Percentiles rank a stretch among this genome's conserved stretches.
Evolutionary conservation across 345 rosid genomes (phyloP).

Genomic region (Citrus cavaleriei): DNA sequence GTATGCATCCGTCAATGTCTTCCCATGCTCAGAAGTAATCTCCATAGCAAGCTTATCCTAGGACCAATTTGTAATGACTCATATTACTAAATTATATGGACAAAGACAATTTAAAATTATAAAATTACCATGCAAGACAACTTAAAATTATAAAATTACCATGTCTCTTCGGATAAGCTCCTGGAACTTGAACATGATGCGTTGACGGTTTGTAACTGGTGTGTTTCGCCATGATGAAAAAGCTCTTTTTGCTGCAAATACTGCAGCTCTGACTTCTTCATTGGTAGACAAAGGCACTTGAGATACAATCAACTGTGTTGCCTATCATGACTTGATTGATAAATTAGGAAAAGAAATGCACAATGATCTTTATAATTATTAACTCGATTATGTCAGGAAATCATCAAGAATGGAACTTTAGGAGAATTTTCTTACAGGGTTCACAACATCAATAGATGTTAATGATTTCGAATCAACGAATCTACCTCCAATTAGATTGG

Average conservation of each 20-base stretch:
- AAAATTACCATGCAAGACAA: slow-evolving; percentile 23
- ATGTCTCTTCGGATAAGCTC: slow-evolving; percentile 87
- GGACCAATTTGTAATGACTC: not conserved
- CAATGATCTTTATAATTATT: not conserved
- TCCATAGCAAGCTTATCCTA: slow-evolving; percentile 89
- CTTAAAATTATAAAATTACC: slow-evolving; percentile 31
- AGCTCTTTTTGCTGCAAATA: slow-evolving; percentile 81
- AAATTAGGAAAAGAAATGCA: slow-evolving; percentile 4
- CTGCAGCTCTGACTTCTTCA: slow-evolving; percentile 89
- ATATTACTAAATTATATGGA: not conserved
- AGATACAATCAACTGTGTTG: slow-evolving; percentile 90
- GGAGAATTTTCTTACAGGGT: slow-evolving; percentile 58
- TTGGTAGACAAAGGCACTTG: slow-evolving; percentile 84
- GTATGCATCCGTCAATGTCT: slow-evolving; percentile 92
- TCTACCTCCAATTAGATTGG: slow-evolving; percentile 83
- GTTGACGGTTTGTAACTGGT: slow-evolving; percentile 79
- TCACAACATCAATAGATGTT: slow-evolving; percentile 62
- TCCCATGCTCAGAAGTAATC: slow-evolving; percentile 93
- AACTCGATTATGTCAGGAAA: not conserved
- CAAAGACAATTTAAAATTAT: not conserved
- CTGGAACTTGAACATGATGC: slow-evolving; percentile 89
- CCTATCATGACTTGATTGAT: slow-evolving; percentile 41
- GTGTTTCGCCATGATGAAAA: slow-evolving; percentile 87
- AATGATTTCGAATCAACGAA: slow-evolving; percentile 71
- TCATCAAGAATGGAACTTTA: not conserved